Base-by-base conservation (phyloP, 306 rosid genomes). In the Senna tora region DNA sequence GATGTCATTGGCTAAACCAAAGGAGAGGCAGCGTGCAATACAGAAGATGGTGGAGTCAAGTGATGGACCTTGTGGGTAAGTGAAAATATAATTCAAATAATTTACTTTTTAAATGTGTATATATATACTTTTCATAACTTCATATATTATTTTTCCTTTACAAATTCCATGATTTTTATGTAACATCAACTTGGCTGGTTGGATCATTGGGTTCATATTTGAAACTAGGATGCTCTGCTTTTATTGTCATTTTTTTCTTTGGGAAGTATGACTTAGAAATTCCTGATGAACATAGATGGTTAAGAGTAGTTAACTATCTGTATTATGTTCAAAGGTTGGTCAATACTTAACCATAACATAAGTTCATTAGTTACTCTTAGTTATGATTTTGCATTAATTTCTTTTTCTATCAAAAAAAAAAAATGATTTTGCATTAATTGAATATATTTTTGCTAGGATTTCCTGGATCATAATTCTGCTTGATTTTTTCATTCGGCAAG, bases 21-120 rank as follows among this genome's bases (percentile, higher is more conserved):
- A 13, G 12, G 75, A 10, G 3, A 82, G 97, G 78, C 67, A 72
- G 79, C 5, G 15, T 15, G 66, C 65, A 16, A 91, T 91, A 72
- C 76, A 56, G 50, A 57, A 19, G 42, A 85, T 88, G 92, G 88
- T 82, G 49, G 75, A n/a, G 53, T 87, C 96, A 12, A 59, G 58
- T 9, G 83, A 82, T 64, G 97, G 97, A 67, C 95, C 96, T 78
- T 85, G 92, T 17, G 86, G 96, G 97, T 91, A 85, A 56, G 83
- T 80, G 36, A 19, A 59, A 78, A 19, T 41, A 55, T 39, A 46
- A 56, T 75, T 83, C 41, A n/a, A 53, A 41, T 45, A 30, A 20
- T 49, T 49, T 47, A 42, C 9, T 67, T 58, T 38, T 53, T 0
- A 16, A 33, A 2, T 45, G 51, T 17, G 7, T 54, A 17, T 32